Evolutionary conservation across 1,284 basidiomycete species (phyloP).

Genomic region (Mycosarcoma maydis): DNA sequence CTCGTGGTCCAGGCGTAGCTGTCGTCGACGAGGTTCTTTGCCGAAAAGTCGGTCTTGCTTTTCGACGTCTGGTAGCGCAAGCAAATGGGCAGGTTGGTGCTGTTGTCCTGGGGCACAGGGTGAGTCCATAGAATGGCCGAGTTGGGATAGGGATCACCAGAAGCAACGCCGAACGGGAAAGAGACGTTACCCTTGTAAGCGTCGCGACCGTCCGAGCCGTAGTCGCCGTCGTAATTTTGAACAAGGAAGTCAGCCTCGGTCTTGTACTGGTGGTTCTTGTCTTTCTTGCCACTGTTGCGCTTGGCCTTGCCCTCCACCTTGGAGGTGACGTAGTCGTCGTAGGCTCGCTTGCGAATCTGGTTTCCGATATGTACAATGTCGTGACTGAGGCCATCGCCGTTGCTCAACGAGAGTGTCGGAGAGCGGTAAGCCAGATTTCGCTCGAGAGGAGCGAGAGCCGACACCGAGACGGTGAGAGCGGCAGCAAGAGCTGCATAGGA

Average conservation of each 20-base stretch:
- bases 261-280: slow-evolving; percentile 15
- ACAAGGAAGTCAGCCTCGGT: slow-evolving; percentile 52
- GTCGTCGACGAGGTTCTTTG: slow-evolving; percentile 68
- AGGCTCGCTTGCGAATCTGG: slow-evolving; percentile 38
- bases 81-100: slow-evolving; percentile 72
- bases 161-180: slow-evolving; percentile 68
- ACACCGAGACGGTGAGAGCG: slow-evolving; percentile 30
- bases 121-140: slow-evolving; percentile 75
- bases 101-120: slow-evolving; percentile 38
- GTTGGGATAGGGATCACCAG: slow-evolving; percentile 74
- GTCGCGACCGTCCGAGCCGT: slow-evolving; percentile 35
- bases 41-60: slow-evolving; percentile 59
- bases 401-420: slow-evolving; percentile 38
- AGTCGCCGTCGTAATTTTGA: slow-evolving; percentile 38
- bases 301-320: slow-evolving; percentile 37
- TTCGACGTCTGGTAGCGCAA: slow-evolving; percentile 71
- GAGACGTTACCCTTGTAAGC: slow-evolving; percentile 60
- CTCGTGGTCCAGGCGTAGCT: slow-evolving; percentile 74
- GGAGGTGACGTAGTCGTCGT: slow-evolving; percentile 29
- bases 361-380: slow-evolving; percentile 38
- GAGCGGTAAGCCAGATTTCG: slow-evolving; percentile 57
- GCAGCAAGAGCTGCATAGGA: slow-evolving; percentile 29
- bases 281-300: slow-evolving; percentile 31
- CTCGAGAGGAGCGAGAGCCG: slow-evolving; percentile 45
- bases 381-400: slow-evolving; percentile 40